A percentile compares a stretch with the other conserved stretches of the same genome.
Evolutionary conservation across 495 filamentous ascomycete species (phyloP).

Genomic region (Neurospora sp.): DNA sequence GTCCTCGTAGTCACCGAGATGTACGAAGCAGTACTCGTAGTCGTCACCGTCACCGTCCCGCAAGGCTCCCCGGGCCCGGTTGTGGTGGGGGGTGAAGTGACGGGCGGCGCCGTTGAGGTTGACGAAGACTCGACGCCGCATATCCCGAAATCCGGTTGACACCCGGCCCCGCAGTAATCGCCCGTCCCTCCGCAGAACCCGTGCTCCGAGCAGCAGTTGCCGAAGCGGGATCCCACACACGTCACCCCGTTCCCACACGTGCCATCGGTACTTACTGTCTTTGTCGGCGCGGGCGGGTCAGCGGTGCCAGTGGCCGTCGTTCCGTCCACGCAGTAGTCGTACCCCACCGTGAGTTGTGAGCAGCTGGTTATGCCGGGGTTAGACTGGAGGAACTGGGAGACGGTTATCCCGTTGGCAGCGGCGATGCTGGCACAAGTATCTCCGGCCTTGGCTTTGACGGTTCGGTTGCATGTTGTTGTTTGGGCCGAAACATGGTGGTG

Average conservation of each 20-base stretch:
- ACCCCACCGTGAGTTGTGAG: slow-evolving; percentile 9
- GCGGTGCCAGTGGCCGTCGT: neutral
- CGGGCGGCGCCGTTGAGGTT: neutral
- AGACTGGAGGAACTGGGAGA: slow-evolving; percentile 17
- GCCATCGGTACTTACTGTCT: slow-evolving; percentile 21
- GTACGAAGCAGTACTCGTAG: slow-evolving; percentile 6
- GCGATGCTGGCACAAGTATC: slow-evolving; percentile 21
- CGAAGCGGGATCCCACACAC: slow-evolving; percentile 29
- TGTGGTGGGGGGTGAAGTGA: neutral
- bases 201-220: slow-evolving; percentile 32
- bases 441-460: slow-evolving; percentile 13
- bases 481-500: neutral
- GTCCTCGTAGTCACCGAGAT: slow-evolving; percentile 2
- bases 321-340: slow-evolving; percentile 16
- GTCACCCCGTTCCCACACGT: slow-evolving; percentile 34
- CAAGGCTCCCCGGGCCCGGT: neutral
- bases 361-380: slow-evolving; percentile 19
- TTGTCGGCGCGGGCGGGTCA: neutral
- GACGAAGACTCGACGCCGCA: slow-evolving; percentile 5
- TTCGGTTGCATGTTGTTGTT: slow-evolving; percentile 8
- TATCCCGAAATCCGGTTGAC: slow-evolving; percentile 28
- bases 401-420: slow-evolving; percentile 13
- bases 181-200: slow-evolving; percentile 28
- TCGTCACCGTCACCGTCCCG: neutral
- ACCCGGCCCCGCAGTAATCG: slow-evolving; percentile 29